phyloP scores from a whole-genome alignment of 345 rosid species.

The Chamaenerion angustifolium region DNA sequence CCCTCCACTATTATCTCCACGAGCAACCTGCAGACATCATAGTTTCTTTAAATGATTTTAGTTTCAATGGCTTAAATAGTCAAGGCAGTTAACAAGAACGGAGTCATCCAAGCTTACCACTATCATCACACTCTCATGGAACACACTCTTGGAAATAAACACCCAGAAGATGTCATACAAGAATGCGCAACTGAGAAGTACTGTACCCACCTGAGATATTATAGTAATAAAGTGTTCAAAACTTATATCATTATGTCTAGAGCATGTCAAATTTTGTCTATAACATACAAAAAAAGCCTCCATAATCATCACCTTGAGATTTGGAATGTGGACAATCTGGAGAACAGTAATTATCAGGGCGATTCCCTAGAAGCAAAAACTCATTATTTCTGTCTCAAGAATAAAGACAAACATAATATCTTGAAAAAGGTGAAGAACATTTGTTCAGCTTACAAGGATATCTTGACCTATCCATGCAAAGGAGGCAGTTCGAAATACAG shows the following conservation, averaged over 20 bases:
- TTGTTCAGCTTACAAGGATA: slow-evolving; percentile 62
- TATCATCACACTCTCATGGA: slow-evolving; percentile 98
- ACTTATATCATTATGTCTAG: no score
- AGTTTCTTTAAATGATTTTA: no score
- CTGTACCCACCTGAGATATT: slow-evolving; percentile 78
- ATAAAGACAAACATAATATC: not conserved
- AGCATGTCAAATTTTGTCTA: no score
- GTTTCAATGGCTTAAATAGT: no score
- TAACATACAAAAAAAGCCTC: no score
- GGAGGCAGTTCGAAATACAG: slow-evolving; percentile 43
- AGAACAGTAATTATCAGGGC: slow-evolving; percentile 90
- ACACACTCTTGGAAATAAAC: slow-evolving; percentile 87
- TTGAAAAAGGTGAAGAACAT: slow-evolving; percentile 1
- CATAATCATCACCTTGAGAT: slow-evolving; percentile 59
- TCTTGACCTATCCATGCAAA: slow-evolving; percentile 99
- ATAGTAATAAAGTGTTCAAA: not conserved
- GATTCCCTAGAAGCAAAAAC: slow-evolving; percentile 49
- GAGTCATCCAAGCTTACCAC: slow-evolving; percentile 30
- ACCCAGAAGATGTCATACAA: slow-evolving; percentile 99
- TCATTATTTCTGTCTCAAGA: slow-evolving; percentile 7
- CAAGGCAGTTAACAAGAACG: no score
- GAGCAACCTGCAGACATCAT: slow-evolving; percentile 54
- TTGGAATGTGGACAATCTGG: slow-evolving; percentile 86
- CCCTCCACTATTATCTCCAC: slow-evolving; percentile 77
- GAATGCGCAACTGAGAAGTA: slow-evolving; percentile 90